These are phyloP conservation scores for Cutaneotrichosporon daszewskae DNA, from an alignment of 1,284 basidiomycete genomes.

Conservation along the genomic window DNA sequence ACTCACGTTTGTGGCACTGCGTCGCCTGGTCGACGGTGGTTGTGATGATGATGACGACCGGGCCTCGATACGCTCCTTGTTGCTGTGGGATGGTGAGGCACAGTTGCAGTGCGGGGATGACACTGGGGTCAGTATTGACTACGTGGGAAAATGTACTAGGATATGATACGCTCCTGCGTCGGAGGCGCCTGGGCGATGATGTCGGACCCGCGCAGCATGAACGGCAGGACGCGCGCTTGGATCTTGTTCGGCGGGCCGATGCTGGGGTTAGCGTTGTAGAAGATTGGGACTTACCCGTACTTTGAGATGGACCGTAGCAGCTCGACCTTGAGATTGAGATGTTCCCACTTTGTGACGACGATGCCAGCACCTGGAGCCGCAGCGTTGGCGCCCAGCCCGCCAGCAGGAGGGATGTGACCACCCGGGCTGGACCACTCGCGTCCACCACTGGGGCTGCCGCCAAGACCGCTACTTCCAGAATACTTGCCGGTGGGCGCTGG, in stretches of 20 bases:
- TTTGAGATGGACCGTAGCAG: constrained; percentile 81
- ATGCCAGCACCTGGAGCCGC: constrained; percentile 66
- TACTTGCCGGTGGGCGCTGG: constrained; percentile 7
- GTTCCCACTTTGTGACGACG: constrained; percentile 94
- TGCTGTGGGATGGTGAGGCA: constrained; percentile 59
- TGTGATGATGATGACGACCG: constrained; percentile 85
- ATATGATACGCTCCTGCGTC: constrained; percentile 95
- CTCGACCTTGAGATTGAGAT: constrained; percentile 77
- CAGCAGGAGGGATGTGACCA: constrained; percentile 2
- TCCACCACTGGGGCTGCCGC: background rate
- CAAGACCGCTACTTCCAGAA: constrained; percentile 1
- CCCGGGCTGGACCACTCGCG: constrained; percentile 16
- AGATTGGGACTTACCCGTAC: constrained; percentile 66
- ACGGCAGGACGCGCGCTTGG: constrained; percentile 91
- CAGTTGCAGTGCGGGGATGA: constrained; percentile 85
- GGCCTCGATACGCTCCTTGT: constrained; percentile 62
- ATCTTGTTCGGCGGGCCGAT: constrained; percentile 98
- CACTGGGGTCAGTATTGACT: constrained; percentile 40
- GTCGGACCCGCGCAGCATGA: constrained; percentile 82
- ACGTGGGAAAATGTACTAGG: constrained; percentile 55
- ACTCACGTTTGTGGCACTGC: constrained; percentile 73
- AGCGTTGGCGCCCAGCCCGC: constrained; percentile 26
- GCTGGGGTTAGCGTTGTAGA: constrained; percentile 47
- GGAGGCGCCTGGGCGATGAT: constrained; percentile 98
- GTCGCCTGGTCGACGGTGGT: constrained; percentile 98